Evolutionary conservation across 352 stramenopile species (phyloP), one percentile per base, ranked within the genome.

Genomic region (Phytophthora ohioensis): DNA sequence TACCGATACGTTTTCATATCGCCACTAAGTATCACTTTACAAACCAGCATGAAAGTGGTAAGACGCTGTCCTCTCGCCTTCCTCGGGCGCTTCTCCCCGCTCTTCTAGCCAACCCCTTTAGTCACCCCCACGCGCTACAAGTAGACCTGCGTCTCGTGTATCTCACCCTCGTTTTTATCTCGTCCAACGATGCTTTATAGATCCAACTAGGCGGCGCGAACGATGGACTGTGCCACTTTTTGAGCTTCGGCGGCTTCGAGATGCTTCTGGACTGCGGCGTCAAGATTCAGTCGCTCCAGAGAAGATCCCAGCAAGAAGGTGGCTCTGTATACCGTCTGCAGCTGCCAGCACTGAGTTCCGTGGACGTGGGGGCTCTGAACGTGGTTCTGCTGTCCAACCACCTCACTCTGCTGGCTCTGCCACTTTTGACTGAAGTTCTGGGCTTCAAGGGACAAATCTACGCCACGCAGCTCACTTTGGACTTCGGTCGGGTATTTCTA

Each of bases 241-340:
- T 95, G 46, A 90, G 82, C 63, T 78, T 95, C 30, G 86, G 82
- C 56, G 89, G 89, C 52, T 92, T 84, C 53, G 85, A 96, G 57
- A 67, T 96, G 51, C 78, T 96, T 57, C 76, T 96, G 49, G 89
- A 96, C 76, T 94, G 85, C 57, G 87, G 85, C 13, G 41, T 94
- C 32, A 73, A 65, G 21, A 54, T 67, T 32, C 65, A 73, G 54
- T 72, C 46, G 31, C 45, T 71, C 3, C 38, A 49, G 21, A 58
- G 21, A 32, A 58, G 64, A 0, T 0, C 15, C 3, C 31, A 56
- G 17, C 17, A 45, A 63, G 47, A 8, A 13, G 48, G 52, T 9
- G 11, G 30, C 9, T 65, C 15, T 36, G 11, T 64, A 34, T 74
- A 90, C 42, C 56, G 34, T 11, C 42, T 90, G 17, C 47, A 71